Conservation (phyloP, 2,329 filamentous ascomycete species). For the Hypomyces perniciosus region DNA sequence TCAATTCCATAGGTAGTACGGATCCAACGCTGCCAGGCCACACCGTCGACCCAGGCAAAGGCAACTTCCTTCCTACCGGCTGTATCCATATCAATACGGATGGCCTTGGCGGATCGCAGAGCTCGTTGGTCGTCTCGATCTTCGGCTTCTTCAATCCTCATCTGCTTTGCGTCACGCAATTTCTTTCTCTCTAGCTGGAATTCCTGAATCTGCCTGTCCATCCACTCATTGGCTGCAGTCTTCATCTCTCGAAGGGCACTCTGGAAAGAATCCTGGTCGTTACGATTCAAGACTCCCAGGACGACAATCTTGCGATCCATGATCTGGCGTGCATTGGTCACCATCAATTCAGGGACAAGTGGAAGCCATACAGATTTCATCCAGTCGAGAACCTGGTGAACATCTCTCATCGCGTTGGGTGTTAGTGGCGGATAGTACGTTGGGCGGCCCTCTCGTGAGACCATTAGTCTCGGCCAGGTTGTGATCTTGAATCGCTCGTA, state of each 20-base stretch:
- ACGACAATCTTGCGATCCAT: slow-evolving; percentile 97
- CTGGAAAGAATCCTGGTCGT: slow-evolving; percentile 71
- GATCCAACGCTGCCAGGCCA: slow-evolving; percentile 97
- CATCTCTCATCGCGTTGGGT: slow-evolving; percentile 88
- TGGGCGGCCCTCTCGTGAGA: slow-evolving; percentile 80
- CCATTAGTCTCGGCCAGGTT: slow-evolving; percentile 90
- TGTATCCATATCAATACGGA: slow-evolving; percentile 85
- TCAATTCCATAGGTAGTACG: slow-evolving; percentile 91
- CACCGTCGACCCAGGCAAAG: slow-evolving; percentile 95
- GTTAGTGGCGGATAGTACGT: slow-evolving; percentile 85
- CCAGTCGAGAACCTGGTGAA: slow-evolving; percentile 72
- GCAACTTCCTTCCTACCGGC: slow-evolving; percentile 81
- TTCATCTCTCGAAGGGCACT: slow-evolving; percentile 84
- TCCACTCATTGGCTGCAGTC: slow-evolving; percentile 93
- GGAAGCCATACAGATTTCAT: slow-evolving; percentile 97
- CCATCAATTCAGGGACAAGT: slow-evolving; percentile 88
- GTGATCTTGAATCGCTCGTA: slow-evolving; percentile 87
- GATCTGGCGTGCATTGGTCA: slow-evolving; percentile 85
- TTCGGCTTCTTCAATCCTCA: slow-evolving; percentile 92
- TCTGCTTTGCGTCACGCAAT: slow-evolving; percentile 86
- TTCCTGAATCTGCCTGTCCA: slow-evolving; percentile 87
- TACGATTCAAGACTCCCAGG: slow-evolving; percentile 76
- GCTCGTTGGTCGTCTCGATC: slow-evolving; percentile 88
- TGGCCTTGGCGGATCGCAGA: slow-evolving; percentile 79
- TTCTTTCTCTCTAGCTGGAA: slow-evolving; percentile 94